Evolutionary conservation across 495 filamentous ascomycete genomes (phyloP).

Genomic region (Aspergillus sclerotioniger): DNA sequence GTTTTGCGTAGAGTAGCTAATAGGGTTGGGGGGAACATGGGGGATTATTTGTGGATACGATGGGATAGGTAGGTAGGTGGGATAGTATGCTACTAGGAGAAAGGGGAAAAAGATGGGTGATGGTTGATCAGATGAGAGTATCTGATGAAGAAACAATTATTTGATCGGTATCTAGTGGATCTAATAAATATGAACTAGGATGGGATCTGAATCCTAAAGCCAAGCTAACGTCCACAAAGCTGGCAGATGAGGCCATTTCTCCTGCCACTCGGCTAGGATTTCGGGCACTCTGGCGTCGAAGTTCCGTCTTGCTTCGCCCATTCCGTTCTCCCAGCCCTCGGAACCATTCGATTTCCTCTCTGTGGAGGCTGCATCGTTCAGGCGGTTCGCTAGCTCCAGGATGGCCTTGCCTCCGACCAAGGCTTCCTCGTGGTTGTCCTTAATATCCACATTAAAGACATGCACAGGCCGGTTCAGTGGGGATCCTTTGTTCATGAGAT

Average conservation of each 20-base stretch:
- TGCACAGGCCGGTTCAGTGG: conserved; percentile 89
- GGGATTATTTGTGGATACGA: too few species aligned
- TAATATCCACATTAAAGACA: conserved; percentile 97
- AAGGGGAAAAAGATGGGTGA: too few species aligned
- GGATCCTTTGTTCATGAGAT: conserved; percentile 79
- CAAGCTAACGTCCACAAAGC: conserved; percentile 93
- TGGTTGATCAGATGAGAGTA: too few species aligned
- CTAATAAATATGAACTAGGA: too few species aligned
- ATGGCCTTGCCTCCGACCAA: conserved; percentile 88
- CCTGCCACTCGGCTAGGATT: conserved; percentile 93
- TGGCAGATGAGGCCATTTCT: conserved; percentile 85
- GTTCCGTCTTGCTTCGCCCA: conserved; percentile 61
- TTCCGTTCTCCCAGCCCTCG: conserved; percentile 66
- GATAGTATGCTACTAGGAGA: not conserved
- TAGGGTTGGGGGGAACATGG: not conserved
- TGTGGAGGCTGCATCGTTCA: conserved; percentile 78
- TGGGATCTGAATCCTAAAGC: conserved; percentile 61
- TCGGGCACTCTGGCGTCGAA: conserved; percentile 96
- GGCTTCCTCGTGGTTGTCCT: conserved; percentile 97
- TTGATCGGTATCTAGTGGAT: too few species aligned
- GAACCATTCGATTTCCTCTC: conserved; percentile 66
- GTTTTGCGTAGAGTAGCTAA: not conserved
- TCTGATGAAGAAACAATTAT: too few species aligned
- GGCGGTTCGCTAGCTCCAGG: conserved; percentile 79
- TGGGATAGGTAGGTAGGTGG: not conserved